phyloP scores from a whole-genome alignment of 495 filamentous ascomycete genomes.

The Terfezia claveryi region DNA sequence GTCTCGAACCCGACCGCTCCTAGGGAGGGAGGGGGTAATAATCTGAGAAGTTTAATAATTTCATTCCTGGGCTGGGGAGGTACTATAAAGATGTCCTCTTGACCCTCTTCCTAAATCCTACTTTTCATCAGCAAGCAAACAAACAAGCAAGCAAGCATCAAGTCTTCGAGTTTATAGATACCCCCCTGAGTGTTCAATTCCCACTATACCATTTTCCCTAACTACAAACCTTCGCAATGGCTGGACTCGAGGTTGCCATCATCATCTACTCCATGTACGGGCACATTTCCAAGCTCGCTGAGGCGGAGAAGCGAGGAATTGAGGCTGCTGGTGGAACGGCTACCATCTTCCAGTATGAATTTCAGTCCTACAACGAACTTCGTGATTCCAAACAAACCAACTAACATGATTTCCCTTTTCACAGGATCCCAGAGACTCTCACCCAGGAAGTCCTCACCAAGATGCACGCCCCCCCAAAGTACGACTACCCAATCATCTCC shows the following conservation, averaged over 20 bases:
- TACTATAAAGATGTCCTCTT: too few relatives aligned
- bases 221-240: too few relatives aligned
- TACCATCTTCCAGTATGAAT: slow-evolving; percentile 57
- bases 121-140: too few relatives aligned
- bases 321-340: slow-evolving; percentile 62
- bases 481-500: slow-evolving; percentile 37
- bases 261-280: slow-evolving; percentile 93
- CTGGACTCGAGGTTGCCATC: slow-evolving; percentile 44
- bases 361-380: background rate
- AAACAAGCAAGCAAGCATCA: too few relatives aligned
- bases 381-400: background rate
- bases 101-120: too few relatives aligned
- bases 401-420: background rate
- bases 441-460: slow-evolving; percentile 53
- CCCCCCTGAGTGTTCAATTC: too few relatives aligned
- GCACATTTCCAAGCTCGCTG: slow-evolving; percentile 64
- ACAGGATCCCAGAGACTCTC: slow-evolving; percentile 69
- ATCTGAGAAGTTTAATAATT: too few relatives aligned
- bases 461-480: slow-evolving; percentile 77
- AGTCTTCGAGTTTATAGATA: too few relatives aligned
- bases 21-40: too few relatives aligned
- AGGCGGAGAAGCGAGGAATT: slow-evolving; percentile 78
- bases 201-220: too few relatives aligned
- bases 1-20: too few relatives aligned
- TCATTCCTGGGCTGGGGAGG: too few relatives aligned